Evolutionary conservation across 768 basidiomycete genomes (phyloP).

Genomic region (Psilocybe cubensis): DNA sequence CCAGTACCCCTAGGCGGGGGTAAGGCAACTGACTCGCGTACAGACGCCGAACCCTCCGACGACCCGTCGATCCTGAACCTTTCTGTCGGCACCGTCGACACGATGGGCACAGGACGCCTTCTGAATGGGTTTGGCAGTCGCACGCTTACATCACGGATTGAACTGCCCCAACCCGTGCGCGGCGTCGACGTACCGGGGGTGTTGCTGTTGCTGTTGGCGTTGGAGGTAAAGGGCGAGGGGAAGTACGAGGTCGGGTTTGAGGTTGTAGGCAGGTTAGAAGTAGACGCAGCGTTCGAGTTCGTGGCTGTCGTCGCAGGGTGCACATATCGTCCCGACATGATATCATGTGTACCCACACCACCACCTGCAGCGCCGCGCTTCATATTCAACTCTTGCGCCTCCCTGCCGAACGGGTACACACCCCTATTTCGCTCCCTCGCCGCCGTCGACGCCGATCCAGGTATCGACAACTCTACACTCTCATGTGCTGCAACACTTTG

Average conservation of each 20-base stretch:
- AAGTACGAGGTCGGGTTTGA: too few relatives aligned
- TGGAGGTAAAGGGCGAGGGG: too few relatives aligned
- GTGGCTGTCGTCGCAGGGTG: too few relatives aligned
- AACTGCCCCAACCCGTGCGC: neutral
- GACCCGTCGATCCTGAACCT: slow-evolving; percentile 9
- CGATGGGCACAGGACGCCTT: neutral
- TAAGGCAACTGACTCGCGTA: neutral
- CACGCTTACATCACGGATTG: neutral
- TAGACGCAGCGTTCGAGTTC: too few relatives aligned
- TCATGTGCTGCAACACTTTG: neutral
- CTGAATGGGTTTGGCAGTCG: neutral
- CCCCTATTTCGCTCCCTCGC: too few relatives aligned
- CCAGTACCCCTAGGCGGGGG: too few relatives aligned
- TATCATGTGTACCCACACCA: too few relatives aligned
- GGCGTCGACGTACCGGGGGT: neutral
- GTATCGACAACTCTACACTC: neutral
- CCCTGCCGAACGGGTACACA: neutral
- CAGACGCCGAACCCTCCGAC: slow-evolving; percentile 4
- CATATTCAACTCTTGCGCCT: neutral
- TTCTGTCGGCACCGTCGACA: neutral
- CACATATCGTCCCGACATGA: too few relatives aligned
- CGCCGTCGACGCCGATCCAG: too few relatives aligned
- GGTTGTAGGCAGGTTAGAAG: too few relatives aligned
- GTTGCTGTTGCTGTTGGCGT: too few relatives aligned
- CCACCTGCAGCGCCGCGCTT: too few relatives aligned